phyloP scores from a whole-genome alignment of 768 basidiomycete genomes.

The Rhizopogon vesiculosus region DNA sequence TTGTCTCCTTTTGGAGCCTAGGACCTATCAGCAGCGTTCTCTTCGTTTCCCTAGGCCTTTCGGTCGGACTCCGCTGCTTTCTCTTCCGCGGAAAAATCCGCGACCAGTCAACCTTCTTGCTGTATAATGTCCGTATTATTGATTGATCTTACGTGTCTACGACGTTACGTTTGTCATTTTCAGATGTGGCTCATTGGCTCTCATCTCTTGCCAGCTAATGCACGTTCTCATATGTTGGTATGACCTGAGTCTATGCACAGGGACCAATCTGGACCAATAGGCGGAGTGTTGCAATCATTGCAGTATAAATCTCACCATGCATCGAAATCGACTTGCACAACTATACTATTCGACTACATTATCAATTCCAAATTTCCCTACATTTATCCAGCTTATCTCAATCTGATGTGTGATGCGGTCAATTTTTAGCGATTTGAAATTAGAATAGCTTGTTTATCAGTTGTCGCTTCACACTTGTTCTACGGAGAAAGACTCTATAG shows the following conservation, averaged over 20 bases:
- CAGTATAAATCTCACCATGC: slow-evolving; percentile 62
- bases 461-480: too few relatives aligned
- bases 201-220: slow-evolving; percentile 17
- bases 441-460: too few relatives aligned
- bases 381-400: too few relatives aligned
- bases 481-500: too few relatives aligned
- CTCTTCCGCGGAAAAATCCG: slow-evolving; percentile 6
- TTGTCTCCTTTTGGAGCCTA: slow-evolving; percentile 8
- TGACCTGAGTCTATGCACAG: slow-evolving; percentile 58
- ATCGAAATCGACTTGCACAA: slow-evolving; percentile 38
- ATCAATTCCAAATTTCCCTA: too few relatives aligned
- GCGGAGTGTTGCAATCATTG: slow-evolving; percentile 60
- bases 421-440: too few relatives aligned
- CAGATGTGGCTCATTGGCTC: slow-evolving; percentile 27
- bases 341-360: too few relatives aligned
- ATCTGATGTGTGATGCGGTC: too few relatives aligned
- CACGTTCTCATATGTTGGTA: too few relatives aligned
- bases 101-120: slow-evolving; percentile 9
- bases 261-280: slow-evolving; percentile 41
- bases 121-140: slow-evolving; percentile 10
- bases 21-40: slow-evolving; percentile 7
- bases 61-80: slow-evolving; percentile 13
- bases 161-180: not conserved
- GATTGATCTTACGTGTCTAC: not conserved
- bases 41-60: slow-evolving; percentile 8